Conservation (phyloP, 805 yeast species). For the Ogataea thermomethanolica region DNA sequence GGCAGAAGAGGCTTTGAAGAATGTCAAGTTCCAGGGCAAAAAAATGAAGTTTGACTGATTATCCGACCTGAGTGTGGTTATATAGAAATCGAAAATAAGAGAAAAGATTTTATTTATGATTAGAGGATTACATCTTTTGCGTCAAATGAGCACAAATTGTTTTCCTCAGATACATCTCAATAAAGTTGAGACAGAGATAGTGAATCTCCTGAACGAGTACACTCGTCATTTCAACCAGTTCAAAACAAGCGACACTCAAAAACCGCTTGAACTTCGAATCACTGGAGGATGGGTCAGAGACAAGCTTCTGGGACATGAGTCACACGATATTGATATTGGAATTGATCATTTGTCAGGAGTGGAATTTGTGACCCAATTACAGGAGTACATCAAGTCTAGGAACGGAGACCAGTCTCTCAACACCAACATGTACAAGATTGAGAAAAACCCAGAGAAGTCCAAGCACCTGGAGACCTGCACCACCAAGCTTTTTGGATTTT, state of each 20-base stretch:
- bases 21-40: slow-evolving; percentile 76
- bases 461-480: slow-evolving; percentile 97
- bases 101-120: slow-evolving; percentile 6
- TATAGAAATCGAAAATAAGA: not conserved
- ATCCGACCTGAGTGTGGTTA: not conserved
- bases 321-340: slow-evolving; percentile 91
- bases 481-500: slow-evolving; percentile 76
- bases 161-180: slow-evolving; percentile 20
- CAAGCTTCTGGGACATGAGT: slow-evolving; percentile 72
- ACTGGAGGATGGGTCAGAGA: slow-evolving; percentile 99
- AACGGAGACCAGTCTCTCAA: slow-evolving; percentile 19
- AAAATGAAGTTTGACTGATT: slow-evolving; percentile 67
- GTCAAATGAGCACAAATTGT: slow-evolving; percentile 1
- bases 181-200: slow-evolving; percentile 25
- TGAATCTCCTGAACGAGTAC: slow-evolving; percentile 26
- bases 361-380: slow-evolving; percentile 69
- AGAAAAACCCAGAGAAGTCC: slow-evolving; percentile 90
- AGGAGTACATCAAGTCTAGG: slow-evolving; percentile 41
- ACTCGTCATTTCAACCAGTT: slow-evolving; percentile 24
- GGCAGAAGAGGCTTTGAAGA: slow-evolving; percentile 62
- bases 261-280: slow-evolving; percentile 52
- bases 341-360: slow-evolving; percentile 82
- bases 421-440: slow-evolving; percentile 69
- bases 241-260: slow-evolving; percentile 1
- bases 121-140: not conserved